phyloP scores from a whole-genome alignment of 2,329 filamentous ascomycete species.

The Elsinoe perseae region DNA sequence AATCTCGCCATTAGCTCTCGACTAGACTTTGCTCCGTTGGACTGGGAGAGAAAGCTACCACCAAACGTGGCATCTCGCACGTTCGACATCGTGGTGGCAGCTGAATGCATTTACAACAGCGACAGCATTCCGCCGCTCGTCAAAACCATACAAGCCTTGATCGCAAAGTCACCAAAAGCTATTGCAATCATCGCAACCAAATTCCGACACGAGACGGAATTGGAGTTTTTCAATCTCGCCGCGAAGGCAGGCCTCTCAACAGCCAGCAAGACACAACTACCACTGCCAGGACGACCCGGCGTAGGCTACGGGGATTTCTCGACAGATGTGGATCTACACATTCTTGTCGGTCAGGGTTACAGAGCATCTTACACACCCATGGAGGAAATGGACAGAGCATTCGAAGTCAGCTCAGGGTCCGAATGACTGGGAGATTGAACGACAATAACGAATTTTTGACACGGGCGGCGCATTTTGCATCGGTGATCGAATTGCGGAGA shows the following conservation, averaged over 20 bases:
- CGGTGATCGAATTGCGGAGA: neutral
- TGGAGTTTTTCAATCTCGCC: constrained; percentile 58
- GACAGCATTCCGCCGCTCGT: constrained; percentile 59
- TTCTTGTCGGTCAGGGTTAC: constrained; percentile 16
- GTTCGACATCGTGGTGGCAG: constrained; percentile 56
- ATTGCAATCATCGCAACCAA: constrained; percentile 57
- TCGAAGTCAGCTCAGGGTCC: constrained; percentile 15
- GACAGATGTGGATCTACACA: constrained; percentile 29
- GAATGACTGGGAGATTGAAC: constrained; percentile 5
- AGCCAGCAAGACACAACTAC: constrained; percentile 25
- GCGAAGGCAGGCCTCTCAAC: constrained; percentile 26
- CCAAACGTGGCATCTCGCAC: constrained; percentile 29
- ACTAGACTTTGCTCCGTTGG: constrained; percentile 46
- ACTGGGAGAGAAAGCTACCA: constrained; percentile 54
- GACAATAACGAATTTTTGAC: constrained; percentile 5
- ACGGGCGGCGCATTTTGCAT: constrained; percentile 11
- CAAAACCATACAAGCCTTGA: constrained; percentile 45
- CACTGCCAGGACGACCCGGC: constrained; percentile 28
- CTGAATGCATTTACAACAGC: constrained; percentile 67
- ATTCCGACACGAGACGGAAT: constrained; percentile 58
- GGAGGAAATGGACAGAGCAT: constrained; percentile 5
- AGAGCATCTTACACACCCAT: constrained; percentile 2
- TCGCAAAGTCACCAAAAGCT: constrained; percentile 41
- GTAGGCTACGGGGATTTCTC: constrained; percentile 31
- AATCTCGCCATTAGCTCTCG: constrained; percentile 37